Evolutionary conservation across 352 stramenopile genomes (phyloP).

Genomic region (Globisporangium ultimum): DNA sequence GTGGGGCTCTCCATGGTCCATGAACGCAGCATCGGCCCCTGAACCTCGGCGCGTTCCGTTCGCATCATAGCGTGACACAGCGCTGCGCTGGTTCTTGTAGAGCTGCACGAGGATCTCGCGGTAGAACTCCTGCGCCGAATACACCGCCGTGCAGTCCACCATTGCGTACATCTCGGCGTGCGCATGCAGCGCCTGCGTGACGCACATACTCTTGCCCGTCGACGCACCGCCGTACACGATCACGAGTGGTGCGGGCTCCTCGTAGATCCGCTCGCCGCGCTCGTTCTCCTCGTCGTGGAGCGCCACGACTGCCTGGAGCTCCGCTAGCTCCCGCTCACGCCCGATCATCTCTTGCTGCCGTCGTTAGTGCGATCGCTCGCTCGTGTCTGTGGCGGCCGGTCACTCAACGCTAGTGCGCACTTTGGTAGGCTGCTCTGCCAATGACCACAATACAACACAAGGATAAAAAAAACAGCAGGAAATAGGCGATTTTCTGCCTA

Average conservation of each 20-base stretch:
- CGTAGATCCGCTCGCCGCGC: slow-evolving; percentile 14
- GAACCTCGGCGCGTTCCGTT: background rate
- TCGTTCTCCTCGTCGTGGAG: slow-evolving; percentile 22
- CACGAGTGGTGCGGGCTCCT: slow-evolving; percentile 55
- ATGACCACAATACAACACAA: too few species aligned
- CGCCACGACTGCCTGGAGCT: slow-evolving; percentile 42
- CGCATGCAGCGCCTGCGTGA: slow-evolving; percentile 34
- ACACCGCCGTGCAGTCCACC: slow-evolving; percentile 71
- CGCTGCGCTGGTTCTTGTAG: slow-evolving; percentile 18
- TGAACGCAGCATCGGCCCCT: background rate
- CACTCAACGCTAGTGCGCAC: too few species aligned
- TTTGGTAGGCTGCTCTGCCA: too few species aligned
- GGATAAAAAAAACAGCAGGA: too few species aligned
- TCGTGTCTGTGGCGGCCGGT: too few species aligned
- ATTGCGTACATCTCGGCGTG: slow-evolving; percentile 39
- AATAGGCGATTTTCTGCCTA: too few species aligned
- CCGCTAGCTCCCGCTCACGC: slow-evolving; percentile 44
- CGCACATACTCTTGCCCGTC: slow-evolving; percentile 69
- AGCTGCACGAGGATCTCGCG: slow-evolving; percentile 68
- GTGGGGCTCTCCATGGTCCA: background rate
- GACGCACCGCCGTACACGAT: slow-evolving; percentile 73
- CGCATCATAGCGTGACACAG: background rate
- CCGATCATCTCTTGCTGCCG: slow-evolving; percentile 34
- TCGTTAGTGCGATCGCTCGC: too few species aligned
- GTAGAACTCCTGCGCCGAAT: slow-evolving; percentile 65